Percentiles rank a stretch among this genome's conserved stretches.
Conservation (phyloP, 2,329 filamentous ascomycete species). For the Xylaria sp. region DNA sequence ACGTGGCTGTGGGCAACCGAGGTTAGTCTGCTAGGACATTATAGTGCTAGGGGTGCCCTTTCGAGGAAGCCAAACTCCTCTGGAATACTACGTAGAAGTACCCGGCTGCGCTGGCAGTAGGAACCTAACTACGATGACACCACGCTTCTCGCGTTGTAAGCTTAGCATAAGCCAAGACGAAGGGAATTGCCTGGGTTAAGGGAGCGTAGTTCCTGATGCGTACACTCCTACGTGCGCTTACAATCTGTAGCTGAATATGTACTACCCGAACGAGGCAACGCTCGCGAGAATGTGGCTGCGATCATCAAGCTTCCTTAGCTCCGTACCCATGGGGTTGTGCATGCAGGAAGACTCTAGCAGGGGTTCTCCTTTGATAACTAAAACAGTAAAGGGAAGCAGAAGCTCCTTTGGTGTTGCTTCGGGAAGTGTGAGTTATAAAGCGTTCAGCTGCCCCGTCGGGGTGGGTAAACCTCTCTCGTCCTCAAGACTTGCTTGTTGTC, state of each 20-base stretch:
- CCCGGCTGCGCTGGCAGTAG: no score
- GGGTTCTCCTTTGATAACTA: background rate
- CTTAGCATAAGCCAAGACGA: no score
- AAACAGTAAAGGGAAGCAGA: background rate
- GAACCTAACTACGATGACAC: no score
- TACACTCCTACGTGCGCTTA: no score
- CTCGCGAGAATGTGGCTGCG: background rate
- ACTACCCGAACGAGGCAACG: slow-evolving; percentile 3
- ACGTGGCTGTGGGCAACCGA: slow-evolving; percentile 9
- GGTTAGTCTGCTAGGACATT: background rate
- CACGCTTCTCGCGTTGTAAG: no score
- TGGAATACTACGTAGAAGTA: no score
- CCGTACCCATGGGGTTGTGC: background rate
- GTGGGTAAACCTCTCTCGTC: background rate
- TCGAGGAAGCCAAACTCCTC: no score
- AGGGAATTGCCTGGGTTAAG: no score
- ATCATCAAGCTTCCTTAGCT: slow-evolving; percentile 5
- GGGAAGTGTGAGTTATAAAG: slow-evolving; percentile 16
- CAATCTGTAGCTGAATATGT: no score
- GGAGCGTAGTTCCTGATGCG: no score
- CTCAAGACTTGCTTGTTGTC: slow-evolving; percentile 14
- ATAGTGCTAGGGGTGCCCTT: background rate
- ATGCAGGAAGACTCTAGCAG: slow-evolving; percentile 12
- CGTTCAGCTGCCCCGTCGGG: slow-evolving; percentile 6
- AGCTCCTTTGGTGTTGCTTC: background rate